Base-by-base conservation (phyloP, 805 yeast species). In the Saturnispora sekii region DNA sequence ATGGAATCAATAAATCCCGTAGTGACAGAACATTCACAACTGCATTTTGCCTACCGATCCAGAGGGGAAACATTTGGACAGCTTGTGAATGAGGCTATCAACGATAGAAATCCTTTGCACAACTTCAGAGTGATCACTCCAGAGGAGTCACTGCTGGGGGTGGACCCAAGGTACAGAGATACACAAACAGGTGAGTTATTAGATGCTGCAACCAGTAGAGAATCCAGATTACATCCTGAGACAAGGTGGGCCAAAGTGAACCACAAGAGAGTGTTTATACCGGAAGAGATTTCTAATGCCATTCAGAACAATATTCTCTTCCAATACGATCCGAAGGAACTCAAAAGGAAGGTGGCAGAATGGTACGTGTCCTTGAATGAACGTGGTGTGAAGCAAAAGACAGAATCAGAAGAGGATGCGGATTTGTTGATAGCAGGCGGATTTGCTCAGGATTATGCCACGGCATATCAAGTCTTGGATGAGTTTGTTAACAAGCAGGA, bases 341-440 rank as follows among this genome's bases (percentile, higher is more conserved):
- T 88, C 39, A 69, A 89, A 45, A 73, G 73, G 45, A 69, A 77
- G 10, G 87, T 79, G 21, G 61, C 63, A 5, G 56, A 62, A 21
- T 51, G 58, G 43, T 65, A 60, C 37, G 54, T 59, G 7, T 41
- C 68, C 4, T 53, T 86, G 43, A 68, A 68, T 18, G 71, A 73
- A 12, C 72, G 70, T 1, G 77, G 73, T 47, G 61, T 84, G 1
- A 85, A 80, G 49, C 74, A 44, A 10, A 46, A 46, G 11, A 46
- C 59, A 3, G 62, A 58, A 39, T 59, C 69, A 0, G 66, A 63
- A 21, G 49, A 66, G 44, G 87, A 82, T 40, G 83, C 82, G 1
- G 96, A 89, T 60, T 77, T 93, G 2, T 83, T 82, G 48, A 77
- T 90, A 33, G 89, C 86, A 0, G 81, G 89, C 0, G 70, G 83